phyloP scores from a whole-genome alignment of 306 rosid species.

The Cucurbita argyrosperma region DNA sequence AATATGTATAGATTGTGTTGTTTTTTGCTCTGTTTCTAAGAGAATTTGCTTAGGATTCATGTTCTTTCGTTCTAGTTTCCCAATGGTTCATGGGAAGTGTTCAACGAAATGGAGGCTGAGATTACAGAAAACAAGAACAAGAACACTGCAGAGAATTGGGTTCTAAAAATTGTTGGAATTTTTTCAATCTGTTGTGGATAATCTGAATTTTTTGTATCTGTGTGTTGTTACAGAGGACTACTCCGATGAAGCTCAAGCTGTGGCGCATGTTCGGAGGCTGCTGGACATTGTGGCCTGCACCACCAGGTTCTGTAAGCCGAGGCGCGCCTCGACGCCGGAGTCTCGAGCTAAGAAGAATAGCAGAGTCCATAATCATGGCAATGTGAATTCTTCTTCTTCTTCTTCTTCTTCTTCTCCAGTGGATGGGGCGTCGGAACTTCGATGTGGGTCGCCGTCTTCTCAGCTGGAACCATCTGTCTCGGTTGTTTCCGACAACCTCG shows the following conservation, averaged over 20 bases:
- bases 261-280: conserved; percentile 65
- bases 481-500: conserved; percentile 54
- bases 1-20: not conserved
- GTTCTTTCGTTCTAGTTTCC: too few relatives aligned
- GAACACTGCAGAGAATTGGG: not conserved
- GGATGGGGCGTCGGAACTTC: conserved; percentile 11
- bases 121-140: too few relatives aligned
- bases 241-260: conserved; percentile 29
- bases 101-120: too few relatives aligned
- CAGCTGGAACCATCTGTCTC: conserved; percentile 22
- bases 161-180: not conserved
- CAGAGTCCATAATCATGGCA: conserved; percentile 10
- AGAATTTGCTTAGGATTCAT: not conserved
- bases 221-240: conserved; percentile 43
- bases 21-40: not conserved
- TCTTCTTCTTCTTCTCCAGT: conserved; percentile 7
- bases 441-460: conserved; percentile 14
- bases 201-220: not conserved
- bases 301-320: conserved; percentile 51
- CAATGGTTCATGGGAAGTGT: too few relatives aligned
- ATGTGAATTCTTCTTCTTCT: not conserved
- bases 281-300: conserved; percentile 79
- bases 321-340: conserved; percentile 32
- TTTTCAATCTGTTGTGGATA: not conserved
- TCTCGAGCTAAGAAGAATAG: conserved; percentile 50